These are phyloP conservation scores for Suillus variegatus DNA, from an alignment of 768 basidiomycete species.

Conservation along the genomic window DNA sequence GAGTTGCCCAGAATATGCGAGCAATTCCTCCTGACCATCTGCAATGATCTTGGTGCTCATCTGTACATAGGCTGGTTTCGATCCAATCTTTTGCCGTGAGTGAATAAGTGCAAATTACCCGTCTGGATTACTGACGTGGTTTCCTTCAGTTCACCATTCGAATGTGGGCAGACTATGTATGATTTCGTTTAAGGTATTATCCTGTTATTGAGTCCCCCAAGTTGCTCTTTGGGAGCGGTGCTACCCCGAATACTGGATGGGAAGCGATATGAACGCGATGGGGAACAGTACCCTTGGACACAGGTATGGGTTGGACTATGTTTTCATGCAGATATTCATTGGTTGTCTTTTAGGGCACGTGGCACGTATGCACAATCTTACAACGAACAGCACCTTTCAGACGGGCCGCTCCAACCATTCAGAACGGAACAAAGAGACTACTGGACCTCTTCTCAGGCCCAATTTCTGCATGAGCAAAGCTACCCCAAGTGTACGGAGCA, in stretches of 20 bases:
- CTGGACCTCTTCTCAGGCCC: conserved; percentile 27
- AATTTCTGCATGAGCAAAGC: conserved; percentile 19
- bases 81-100: conserved; percentile 28
- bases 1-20: conserved; percentile 24
- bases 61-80: conserved; percentile 20
- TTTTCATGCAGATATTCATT: background rate
- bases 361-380: conserved; percentile 26
- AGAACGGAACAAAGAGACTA: conserved; percentile 24
- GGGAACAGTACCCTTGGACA: conserved; percentile 21
- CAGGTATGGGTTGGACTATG: conserved; percentile 17
- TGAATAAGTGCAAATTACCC: background rate
- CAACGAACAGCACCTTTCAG: conserved; percentile 20
- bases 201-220: conserved; percentile 3
- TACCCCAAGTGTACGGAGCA: conserved; percentile 23
- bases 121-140: background rate
- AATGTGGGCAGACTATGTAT: conserved; percentile 25
- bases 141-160: conserved; percentile 23
- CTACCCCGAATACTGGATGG: conserved; percentile 32
- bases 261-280: conserved; percentile 18
- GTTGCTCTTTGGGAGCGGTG: conserved; percentile 34
- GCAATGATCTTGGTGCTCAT: background rate
- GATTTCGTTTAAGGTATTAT: background rate
- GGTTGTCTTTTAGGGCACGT: conserved; percentile 12
- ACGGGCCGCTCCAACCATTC: conserved; percentile 26
- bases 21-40: background rate